Evolutionary conservation across 306 rosid species (phyloP).

Genomic region (Prunus mongolica): DNA sequence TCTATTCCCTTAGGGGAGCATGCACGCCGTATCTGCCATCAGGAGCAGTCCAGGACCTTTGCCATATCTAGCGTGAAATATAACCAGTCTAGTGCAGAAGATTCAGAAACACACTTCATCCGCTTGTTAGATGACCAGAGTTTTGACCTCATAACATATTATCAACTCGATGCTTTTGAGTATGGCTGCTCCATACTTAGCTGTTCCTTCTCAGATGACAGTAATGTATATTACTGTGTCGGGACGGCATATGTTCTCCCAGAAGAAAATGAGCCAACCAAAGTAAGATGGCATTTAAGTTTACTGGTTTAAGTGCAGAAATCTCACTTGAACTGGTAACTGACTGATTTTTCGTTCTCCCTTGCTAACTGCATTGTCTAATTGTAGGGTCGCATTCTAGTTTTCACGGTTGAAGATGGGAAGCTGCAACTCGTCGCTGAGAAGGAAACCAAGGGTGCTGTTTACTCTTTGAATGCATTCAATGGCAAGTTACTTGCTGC

Average conservation of each 20-base stretch:
- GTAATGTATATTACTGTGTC: constrained; percentile 83
- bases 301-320: background rate
- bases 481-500: constrained; percentile 96
- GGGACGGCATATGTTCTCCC: constrained; percentile 96
- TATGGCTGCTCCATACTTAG: constrained; percentile 87
- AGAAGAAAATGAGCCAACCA: constrained; percentile 94
- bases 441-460: constrained; percentile 98
- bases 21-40: constrained; percentile 91
- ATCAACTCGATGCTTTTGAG: constrained; percentile 82
- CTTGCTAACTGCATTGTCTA: background rate
- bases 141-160: constrained; percentile 78
- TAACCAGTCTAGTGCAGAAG: constrained; percentile 76
- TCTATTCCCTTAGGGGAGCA: constrained; percentile 95
- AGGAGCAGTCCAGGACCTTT: constrained; percentile 95
- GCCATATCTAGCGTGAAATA: constrained; percentile 77
- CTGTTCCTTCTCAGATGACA: constrained; percentile 98
- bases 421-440: constrained; percentile 92
- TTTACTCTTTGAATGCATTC: constrained; percentile 86
- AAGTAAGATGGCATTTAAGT: constrained; percentile 38
- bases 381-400: constrained; percentile 86
- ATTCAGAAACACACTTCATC: constrained; percentile 78
- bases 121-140: constrained; percentile 97
- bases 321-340: constrained; percentile 15
- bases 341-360: background rate
- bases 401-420: constrained; percentile 92